Conservation (phyloP, 352 stramenopile species). For the Phytophthora palmivora region DNA sequence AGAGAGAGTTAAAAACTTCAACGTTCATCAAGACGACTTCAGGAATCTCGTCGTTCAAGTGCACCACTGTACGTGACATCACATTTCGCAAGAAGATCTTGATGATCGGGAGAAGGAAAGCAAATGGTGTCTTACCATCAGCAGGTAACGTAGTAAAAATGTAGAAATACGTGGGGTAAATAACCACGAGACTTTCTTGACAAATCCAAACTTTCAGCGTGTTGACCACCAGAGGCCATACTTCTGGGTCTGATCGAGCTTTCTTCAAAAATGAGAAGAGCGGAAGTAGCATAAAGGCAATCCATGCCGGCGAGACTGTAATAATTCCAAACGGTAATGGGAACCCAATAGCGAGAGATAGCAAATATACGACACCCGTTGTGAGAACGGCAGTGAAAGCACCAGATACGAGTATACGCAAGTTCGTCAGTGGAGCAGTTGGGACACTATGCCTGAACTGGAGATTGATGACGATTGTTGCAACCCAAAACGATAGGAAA, state of each 20-base stretch:
- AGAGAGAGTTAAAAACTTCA: slow-evolving; percentile 54
- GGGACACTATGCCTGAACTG: slow-evolving; percentile 37
- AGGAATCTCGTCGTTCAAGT: slow-evolving; percentile 33
- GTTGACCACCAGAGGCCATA: slow-evolving; percentile 16
- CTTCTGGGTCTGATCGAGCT: slow-evolving; percentile 15
- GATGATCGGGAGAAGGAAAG: slow-evolving; percentile 37
- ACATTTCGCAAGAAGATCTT: slow-evolving; percentile 38
- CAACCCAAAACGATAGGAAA: slow-evolving; percentile 24
- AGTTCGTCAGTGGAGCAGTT: slow-evolving; percentile 7
- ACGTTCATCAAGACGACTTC: slow-evolving; percentile 49
- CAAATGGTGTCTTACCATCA: slow-evolving; percentile 17
- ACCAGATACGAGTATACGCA: slow-evolving; percentile 2
- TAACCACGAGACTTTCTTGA: slow-evolving; percentile 27
- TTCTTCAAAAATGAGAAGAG: slow-evolving; percentile 9
- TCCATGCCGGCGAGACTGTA: slow-evolving; percentile 20
- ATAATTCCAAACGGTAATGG: slow-evolving; percentile 47
- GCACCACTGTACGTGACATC: slow-evolving; percentile 21
- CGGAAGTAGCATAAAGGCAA: slow-evolving; percentile 15
- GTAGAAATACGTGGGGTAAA: slow-evolving; percentile 43
- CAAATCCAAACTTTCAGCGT: slow-evolving; percentile 20
- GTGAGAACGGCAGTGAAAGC: slow-evolving; percentile 8
- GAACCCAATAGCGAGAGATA: slow-evolving; percentile 36
- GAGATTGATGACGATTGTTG: slow-evolving; percentile 25
- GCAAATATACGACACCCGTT: slow-evolving; percentile 6
- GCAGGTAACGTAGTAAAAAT: slow-evolving; percentile 28